Base-by-base conservation (phyloP, 2,329 filamentous ascomycete species). In the Fusarium xyrophilum region DNA sequence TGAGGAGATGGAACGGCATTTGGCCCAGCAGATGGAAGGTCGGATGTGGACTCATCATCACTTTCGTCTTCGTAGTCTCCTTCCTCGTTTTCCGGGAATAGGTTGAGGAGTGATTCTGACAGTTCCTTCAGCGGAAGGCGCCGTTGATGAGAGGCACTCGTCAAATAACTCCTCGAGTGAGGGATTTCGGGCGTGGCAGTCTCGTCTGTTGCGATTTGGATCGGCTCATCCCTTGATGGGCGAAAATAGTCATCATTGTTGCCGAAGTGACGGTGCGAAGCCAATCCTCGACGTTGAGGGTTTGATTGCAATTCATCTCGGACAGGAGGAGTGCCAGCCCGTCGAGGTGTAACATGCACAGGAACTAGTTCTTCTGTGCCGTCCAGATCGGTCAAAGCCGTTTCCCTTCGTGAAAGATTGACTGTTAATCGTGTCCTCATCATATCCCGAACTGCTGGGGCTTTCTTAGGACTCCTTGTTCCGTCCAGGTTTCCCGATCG, bases 191-290 rank as follows among this genome's bases (percentile, higher is more conserved):
- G 57, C 25, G 73, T 79, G 40, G 77, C 77, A 19, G 78, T 79
- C 36, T 77, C 70, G 65, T 80, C 78, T 28, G 66, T 74, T 51
- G 76, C 76, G 67, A 80, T 80, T 21, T 76, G 64, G 42, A 80
- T 77, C 21, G 73, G 69, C 19, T 71, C 47, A 17, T 67, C 58
- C 15, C 56, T 55, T 19, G 56, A 67, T 11, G 73, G 65, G 28
- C 63, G 72, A 38, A 80, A 76, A 64, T 78, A 80, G 33, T 63
- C 70, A 32, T 75, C 70, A 55, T 80, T 80, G 19, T 69, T 72
- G 44, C 73, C 68, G n/a, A 61, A 60, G 27, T 56, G 60, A 19
- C 57, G 60, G 30, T 36, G 46, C 52, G 62, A 42, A 46, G 61
- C 48, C 48, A 55, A 32, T 30, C 35, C 46, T 50, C 50, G 53